Conservation (phyloP, 441 rosid genomes). For the Eruca vesicaria region DNA sequence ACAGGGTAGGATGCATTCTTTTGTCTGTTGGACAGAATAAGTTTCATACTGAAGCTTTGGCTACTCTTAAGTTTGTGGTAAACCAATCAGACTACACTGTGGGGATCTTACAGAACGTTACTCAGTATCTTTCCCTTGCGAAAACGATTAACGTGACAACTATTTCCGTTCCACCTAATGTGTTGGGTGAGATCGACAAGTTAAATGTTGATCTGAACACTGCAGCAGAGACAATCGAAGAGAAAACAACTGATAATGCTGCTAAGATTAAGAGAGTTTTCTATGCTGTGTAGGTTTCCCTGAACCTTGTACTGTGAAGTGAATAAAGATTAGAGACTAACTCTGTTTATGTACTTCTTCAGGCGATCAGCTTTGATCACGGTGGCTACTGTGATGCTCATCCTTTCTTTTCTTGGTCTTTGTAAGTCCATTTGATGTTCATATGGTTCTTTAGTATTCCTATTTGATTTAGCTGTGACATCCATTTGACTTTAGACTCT, state of each 20-base stretch:
- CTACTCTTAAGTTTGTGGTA: slow-evolving; percentile 79
- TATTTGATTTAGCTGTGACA: background rate
- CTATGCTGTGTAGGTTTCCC: slow-evolving; percentile 57
- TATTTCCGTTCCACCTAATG: slow-evolving; percentile 67
- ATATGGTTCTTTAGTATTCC: background rate
- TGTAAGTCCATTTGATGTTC: slow-evolving; percentile 46
- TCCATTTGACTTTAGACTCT: slow-evolving; percentile 8
- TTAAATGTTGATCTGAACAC: slow-evolving; percentile 63
- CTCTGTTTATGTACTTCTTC: slow-evolving; percentile 22
- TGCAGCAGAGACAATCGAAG: slow-evolving; percentile 69
- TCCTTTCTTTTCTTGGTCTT: slow-evolving; percentile 78
- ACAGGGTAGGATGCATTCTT: slow-evolving; percentile 87
- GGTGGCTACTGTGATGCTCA: slow-evolving; percentile 84
- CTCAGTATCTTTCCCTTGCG: slow-evolving; percentile 83
- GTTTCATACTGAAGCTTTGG: slow-evolving; percentile 71
- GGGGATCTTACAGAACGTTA: slow-evolving; percentile 75
- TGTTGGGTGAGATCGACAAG: slow-evolving; percentile 70
- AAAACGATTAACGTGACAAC: slow-evolving; percentile 81
- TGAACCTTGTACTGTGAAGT: slow-evolving; percentile 17
- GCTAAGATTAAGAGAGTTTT: slow-evolving; percentile 67
- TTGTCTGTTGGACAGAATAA: slow-evolving; percentile 83
- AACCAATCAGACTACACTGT: slow-evolving; percentile 93
- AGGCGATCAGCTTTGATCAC: slow-evolving; percentile 77
- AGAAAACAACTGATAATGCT: slow-evolving; percentile 72
- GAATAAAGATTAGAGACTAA: background rate